Evolutionary conservation across 352 stramenopile species (phyloP).

Genomic region (Globisporangium cederbergense): DNA sequence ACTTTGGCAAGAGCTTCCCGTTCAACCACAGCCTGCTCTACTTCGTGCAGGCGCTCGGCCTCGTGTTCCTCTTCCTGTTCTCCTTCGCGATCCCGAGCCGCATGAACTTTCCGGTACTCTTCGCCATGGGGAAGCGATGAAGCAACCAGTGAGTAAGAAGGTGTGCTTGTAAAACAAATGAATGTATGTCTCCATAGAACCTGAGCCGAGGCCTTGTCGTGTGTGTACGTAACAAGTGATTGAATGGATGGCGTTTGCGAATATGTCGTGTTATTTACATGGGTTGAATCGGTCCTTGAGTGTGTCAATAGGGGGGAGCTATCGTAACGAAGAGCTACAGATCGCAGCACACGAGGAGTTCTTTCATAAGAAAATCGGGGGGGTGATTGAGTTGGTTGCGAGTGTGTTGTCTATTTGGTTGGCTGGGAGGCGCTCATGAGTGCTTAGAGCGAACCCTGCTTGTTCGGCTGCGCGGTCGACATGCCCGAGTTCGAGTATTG

Average conservation of each 20-base stretch:
- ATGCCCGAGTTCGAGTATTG: conserved; percentile 70
- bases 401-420: conserved; percentile 3
- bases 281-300: neutral
- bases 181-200: conserved; percentile 8
- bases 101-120: conserved; percentile 81
- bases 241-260: neutral
- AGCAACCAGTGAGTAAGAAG: neutral
- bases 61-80: conserved; percentile 72
- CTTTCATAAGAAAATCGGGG: conserved; percentile 7
- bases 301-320: neutral
- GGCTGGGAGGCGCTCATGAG: neutral
- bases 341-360: conserved; percentile 1
- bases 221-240: neutral
- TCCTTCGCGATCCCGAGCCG: conserved; percentile 73
- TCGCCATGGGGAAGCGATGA: conserved; percentile 78
- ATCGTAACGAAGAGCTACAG: neutral
- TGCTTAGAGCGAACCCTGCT: conserved; percentile 31
- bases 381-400: neutral
- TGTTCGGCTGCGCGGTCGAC: conserved; percentile 39
- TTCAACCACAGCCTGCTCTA: conserved; percentile 80
- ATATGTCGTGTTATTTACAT: conserved; percentile 18
- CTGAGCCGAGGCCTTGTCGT: neutral
- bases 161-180: neutral
- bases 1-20: conserved; percentile 73
- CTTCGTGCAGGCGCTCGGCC: conserved; percentile 61